Evolutionary conservation across 2,329 filamentous ascomycete species (phyloP).

Genomic region (Phyllosticta citrichinensis): DNA sequence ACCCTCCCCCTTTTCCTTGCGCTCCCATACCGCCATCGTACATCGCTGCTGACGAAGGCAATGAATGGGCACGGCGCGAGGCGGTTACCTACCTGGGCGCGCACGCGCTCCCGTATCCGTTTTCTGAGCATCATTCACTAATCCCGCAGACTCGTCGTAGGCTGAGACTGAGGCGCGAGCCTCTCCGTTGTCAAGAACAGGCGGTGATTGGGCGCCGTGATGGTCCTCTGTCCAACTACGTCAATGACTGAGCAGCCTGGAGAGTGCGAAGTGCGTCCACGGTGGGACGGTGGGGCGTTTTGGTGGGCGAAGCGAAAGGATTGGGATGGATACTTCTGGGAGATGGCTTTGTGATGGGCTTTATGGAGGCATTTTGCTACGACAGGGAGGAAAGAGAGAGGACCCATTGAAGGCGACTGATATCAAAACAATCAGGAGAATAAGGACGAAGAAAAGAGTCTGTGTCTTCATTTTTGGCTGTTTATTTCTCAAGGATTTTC

Average conservation of each 20-base stretch:
- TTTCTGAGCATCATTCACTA: neutral
- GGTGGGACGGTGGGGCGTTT: neutral
- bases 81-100: neutral
- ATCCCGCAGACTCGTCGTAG: neutral
- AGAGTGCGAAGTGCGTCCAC: neutral
- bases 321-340: neutral
- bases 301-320: neutral
- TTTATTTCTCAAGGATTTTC: no score
- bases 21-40: neutral
- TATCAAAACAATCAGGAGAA: no score
- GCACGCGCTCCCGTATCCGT: no score
- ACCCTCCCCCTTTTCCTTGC: slow-evolving; percentile 8
- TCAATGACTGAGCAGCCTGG: neutral
- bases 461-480: no score
- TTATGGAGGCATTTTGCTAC: neutral
- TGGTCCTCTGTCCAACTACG: neutral
- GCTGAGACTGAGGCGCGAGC: neutral
- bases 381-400: neutral
- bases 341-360: neutral
- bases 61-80: no score
- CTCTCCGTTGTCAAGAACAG: neutral
- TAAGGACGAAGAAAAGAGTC: no score
- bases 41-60: no score
- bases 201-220: neutral
- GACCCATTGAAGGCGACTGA: no score